These are phyloP conservation scores for Wickerhamiella nectarea DNA, from an alignment of 805 yeast species.

Conservation along the genomic window DNA sequence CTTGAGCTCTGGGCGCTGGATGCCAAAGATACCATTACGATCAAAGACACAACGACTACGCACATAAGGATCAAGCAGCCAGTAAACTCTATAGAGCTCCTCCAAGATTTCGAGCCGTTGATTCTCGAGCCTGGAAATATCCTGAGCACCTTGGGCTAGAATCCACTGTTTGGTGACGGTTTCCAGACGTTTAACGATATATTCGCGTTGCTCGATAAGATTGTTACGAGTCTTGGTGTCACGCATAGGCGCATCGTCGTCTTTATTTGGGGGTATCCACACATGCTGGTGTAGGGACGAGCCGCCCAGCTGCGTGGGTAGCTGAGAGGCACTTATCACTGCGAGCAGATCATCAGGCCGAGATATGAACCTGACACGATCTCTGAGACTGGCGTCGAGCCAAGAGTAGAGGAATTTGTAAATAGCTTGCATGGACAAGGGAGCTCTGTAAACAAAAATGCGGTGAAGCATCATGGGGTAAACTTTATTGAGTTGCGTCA, in stretches of 20 bases:
- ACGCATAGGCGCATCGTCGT: constrained; percentile 38
- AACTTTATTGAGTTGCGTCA: constrained; percentile 84
- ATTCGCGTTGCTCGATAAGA: constrained; percentile 40
- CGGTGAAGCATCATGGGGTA: constrained; percentile 89
- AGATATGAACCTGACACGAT: constrained; percentile 77
- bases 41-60: constrained; percentile 73
- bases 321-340: constrained; percentile 41
- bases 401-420: constrained; percentile 89
- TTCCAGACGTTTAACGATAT: constrained; percentile 40
- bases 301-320: constrained; percentile 72
- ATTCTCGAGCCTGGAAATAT: constrained; percentile 37
- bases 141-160: constrained; percentile 35
- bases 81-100: constrained; percentile 48
- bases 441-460: constrained; percentile 81
- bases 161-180: constrained; percentile 69
- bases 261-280: constrained; percentile 47
- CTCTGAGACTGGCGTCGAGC: constrained; percentile 93
- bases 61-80: constrained; percentile 61
- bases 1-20: constrained; percentile 19
- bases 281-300: constrained; percentile 41
- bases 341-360: constrained; percentile 50
- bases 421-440: constrained; percentile 90
- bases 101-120: constrained; percentile 32
- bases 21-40: constrained; percentile 51
- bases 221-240: constrained; percentile 35